phyloP scores from a whole-genome alignment of 345 rosid species.

The Camelina sativa region DNA sequence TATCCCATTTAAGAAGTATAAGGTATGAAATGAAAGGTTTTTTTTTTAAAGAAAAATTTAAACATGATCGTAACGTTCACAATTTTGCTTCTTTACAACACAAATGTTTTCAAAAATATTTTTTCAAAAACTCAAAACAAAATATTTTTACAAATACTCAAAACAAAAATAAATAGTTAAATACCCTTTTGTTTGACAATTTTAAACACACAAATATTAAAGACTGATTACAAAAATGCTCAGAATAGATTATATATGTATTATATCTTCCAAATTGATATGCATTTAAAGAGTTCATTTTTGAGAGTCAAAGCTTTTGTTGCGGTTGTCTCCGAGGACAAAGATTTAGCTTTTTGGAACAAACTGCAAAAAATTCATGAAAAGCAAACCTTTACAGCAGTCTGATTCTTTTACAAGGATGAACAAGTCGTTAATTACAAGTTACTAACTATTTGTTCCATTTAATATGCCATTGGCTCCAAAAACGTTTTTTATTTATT shows the following conservation, averaged over 20 bases:
- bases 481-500: conserved; percentile 36
- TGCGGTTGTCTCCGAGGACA: conserved; percentile 94
- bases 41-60: too few relatives aligned
- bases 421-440: conserved; percentile 1
- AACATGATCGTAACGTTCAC: too few relatives aligned
- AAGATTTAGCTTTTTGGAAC: conserved; percentile 82
- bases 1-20: too few relatives aligned
- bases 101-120: too few relatives aligned
- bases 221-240: neutral
- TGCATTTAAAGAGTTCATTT: conserved; percentile 46
- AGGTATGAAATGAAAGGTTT: too few relatives aligned
- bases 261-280: neutral
- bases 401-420: neutral
- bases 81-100: too few relatives aligned
- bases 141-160: too few relatives aligned
- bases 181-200: too few relatives aligned
- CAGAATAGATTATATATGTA: neutral
- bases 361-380: conserved; percentile 52
- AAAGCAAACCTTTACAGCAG: conserved; percentile 12
- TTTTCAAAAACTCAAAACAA: too few relatives aligned
- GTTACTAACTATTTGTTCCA: conserved; percentile 64
- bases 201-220: neutral
- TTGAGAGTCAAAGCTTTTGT: conserved; percentile 88
- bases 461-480: conserved; percentile 73
- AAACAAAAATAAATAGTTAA: too few relatives aligned